Percentiles rank a stretch among this genome's conserved stretches.
These are phyloP conservation scores for Leccinum broughii DNA, from an alignment of 768 basidiomycete species.

Conservation along the genomic window DNA sequence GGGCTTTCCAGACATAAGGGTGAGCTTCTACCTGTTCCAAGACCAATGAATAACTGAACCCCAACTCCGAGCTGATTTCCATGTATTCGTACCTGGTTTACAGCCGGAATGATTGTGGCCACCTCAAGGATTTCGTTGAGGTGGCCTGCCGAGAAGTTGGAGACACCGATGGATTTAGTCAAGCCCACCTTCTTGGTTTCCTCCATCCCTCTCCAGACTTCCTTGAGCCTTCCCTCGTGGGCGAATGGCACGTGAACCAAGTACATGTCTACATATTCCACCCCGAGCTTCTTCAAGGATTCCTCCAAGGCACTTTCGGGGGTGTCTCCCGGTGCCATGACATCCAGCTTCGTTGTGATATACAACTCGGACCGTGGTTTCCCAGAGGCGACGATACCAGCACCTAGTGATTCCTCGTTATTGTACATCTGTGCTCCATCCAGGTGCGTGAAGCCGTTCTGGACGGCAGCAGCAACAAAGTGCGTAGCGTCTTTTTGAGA, in stretches of 20 bases:
- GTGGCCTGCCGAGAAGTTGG: constrained; percentile 49
- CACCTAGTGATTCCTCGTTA: constrained; percentile 56
- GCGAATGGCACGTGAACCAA: constrained; percentile 53
- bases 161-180: constrained; percentile 50
- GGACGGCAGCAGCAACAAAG: constrained; percentile 49
- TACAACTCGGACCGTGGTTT: constrained; percentile 56
- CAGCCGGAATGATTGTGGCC: constrained; percentile 47
- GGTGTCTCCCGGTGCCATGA: constrained; percentile 39
- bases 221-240: constrained; percentile 44
- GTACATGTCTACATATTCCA: constrained; percentile 63
- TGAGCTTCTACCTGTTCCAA: constrained; percentile 49
- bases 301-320: constrained; percentile 49
- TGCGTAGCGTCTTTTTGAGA: constrained; percentile 43
- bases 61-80: constrained; percentile 42
- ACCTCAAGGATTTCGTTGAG: constrained; percentile 45
- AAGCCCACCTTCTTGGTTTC: constrained; percentile 46
- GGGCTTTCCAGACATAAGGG: constrained; percentile 49
- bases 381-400: constrained; percentile 49
- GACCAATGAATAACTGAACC: constrained; percentile 27
- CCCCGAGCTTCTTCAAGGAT: constrained; percentile 53
- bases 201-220: constrained; percentile 64
- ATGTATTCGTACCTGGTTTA: constrained; percentile 48
- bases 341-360: constrained; percentile 57
- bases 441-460: constrained; percentile 58
- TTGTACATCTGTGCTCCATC: constrained; percentile 63